Percentiles rank a stretch among this genome's conserved stretches.
Conservation (phyloP, 176 grass and related monocot species). For the Musa beccarii region DNA sequence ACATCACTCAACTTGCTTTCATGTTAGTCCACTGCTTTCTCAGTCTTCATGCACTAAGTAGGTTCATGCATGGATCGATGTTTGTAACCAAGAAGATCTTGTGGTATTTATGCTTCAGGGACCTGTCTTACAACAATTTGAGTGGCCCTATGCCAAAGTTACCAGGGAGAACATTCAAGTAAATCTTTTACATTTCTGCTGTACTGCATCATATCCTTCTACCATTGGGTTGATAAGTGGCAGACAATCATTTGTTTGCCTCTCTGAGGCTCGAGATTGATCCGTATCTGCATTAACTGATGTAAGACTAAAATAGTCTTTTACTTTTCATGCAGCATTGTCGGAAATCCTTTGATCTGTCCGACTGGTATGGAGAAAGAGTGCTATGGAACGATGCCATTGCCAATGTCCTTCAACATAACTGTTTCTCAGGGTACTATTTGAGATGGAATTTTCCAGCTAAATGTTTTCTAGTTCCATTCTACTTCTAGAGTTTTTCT, state of each 20-base stretch:
- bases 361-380: slow-evolving; percentile 38
- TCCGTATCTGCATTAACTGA: not conserved
- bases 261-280: not conserved
- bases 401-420: slow-evolving; percentile 63
- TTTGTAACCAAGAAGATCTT: not conserved
- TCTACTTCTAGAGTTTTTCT: not conserved
- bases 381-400: slow-evolving; percentile 58
- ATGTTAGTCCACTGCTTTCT: not conserved
- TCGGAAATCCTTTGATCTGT: slow-evolving; percentile 90
- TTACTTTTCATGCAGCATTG: slow-evolving; percentile 58
- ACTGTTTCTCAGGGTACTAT: slow-evolving; percentile 40
- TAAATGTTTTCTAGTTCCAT: not conserved
- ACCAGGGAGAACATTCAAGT: slow-evolving; percentile 79
- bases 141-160: slow-evolving; percentile 42
- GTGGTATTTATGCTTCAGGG: not conserved
- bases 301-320: not conserved
- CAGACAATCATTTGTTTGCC: not conserved
- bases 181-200: slow-evolving; percentile 3
- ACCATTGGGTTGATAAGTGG: not conserved
- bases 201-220: too few species aligned
- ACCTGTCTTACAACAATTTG: slow-evolving; percentile 11
- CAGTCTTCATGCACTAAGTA: not conserved
- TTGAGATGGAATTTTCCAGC: not conserved
- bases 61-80: not conserved
- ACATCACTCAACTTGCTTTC: slow-evolving; percentile 1